Evolutionary conservation across 371 early-diverging fungal species (phyloP), one percentile per base, ranked within the genome.

Genomic region (Polyrhizophydium stewartii): DNA sequence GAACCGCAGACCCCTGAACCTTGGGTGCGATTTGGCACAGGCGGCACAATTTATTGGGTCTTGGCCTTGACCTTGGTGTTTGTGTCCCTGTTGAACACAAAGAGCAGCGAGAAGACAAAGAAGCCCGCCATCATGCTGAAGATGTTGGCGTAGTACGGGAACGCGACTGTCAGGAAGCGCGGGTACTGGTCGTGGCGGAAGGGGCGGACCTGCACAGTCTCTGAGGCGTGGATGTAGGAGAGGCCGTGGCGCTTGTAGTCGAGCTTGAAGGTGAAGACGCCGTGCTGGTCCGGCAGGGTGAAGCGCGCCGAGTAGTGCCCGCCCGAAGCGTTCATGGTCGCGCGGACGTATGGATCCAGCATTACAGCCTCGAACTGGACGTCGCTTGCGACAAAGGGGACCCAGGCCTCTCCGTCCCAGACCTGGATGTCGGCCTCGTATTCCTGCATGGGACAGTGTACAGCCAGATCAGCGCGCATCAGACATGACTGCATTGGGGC

Each of bases 311-410:
- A 66, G 68, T 83, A 91, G 62, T 64, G 45, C 17, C 55, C 2
- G 63, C 59, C 22, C 6, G 65, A 59, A 57, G 76, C 80, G 41
- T 83, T 81, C 51, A 97, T 74, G 10, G 88, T 91, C 43, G 78
- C 78, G 65, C 97, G 90, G 59, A 96, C 82, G 72, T 96, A 94
- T 16, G 97, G 97, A 74, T 98, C 97, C 50, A 98, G 78, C 98
- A 98, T 98, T 47, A 87, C 89, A 33, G 92, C 77, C 71, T 95
- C 94, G 56, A 97, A 80, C 69, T 96, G 96, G 43, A 96, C 41
- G 60, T 79, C 75, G 45, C 59, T 35, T 47, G 71, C 58, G 21
- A 38, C 46, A 72, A 83, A 94, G 27, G 95, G 88, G 10, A 78
- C 80, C 96, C 97, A 98, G n/a, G 74, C 60, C 69, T 83, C 83